Base-by-base conservation (phyloP, 129 eudicot species). In the Heracleum sosnowskyi region DNA sequence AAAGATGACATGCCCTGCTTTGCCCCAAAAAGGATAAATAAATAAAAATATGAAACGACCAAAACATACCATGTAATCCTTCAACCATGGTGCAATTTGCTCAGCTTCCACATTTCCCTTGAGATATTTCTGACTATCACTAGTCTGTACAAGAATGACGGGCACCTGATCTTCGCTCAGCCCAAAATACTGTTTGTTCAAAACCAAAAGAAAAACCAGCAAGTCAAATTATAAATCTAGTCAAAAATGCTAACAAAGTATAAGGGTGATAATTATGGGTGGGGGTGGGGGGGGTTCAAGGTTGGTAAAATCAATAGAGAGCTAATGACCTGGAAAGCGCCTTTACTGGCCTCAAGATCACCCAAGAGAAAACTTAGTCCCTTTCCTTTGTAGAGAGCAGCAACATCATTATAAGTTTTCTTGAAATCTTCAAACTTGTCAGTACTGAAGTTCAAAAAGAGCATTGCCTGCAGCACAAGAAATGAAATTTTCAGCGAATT, bases 111-210 rank as follows among this genome's bases (percentile, higher is more conserved):
- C 80, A 69, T 91, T 90, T 51, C 87, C 77, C 73, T 91, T 95
- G 66, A 88, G 88, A 82, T 87, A 95, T 80, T 95, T 95, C 85
- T 84, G 82, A 63, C 87, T 88, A 79, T 91, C 91, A 62, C 79
- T 83, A 26, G 86, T 84, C 83, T 91, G 96, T 69, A 95, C 86
- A 74, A 91, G 69, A 46, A 95, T 81, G 66, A 91, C 82, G 73
- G 98, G 98, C 63, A 83, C 89, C 79, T 95, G 98, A 35, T 88
- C 96, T 36, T 90, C 87, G 77, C 84, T 90, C 74, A 95, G 79
- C 74, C 96, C 97, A 85, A 87, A 91, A 84, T 87, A 95, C 98
- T 95, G 89, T 74, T 53, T 31, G 57, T 40, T 80, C 76, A 73
- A 71, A 69, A 81, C 37, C 45, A 36, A 69, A 42, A n/a, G 76